Percentiles rank a stretch among this genome's conserved stretches.
phyloP scores from a whole-genome alignment of 1,284 basidiomycete genomes.

The Fomitopsis betulina region DNA sequence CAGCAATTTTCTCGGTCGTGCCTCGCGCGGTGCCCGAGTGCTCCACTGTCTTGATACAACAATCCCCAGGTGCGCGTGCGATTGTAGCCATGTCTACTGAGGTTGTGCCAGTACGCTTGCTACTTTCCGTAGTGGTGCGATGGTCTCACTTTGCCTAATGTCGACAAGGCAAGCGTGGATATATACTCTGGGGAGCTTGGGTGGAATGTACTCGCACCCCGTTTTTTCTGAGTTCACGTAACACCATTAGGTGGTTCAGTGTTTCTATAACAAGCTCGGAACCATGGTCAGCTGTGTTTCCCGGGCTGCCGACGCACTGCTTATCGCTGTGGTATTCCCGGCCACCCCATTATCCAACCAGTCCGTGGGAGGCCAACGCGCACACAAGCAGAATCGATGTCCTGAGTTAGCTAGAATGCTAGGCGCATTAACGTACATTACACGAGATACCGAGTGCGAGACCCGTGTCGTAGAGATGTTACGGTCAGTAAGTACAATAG shows the following conservation, averaged over 20 bases:
- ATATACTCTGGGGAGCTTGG: background rate
- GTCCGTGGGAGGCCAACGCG: background rate
- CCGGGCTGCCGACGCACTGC: background rate
- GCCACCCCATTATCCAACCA: background rate
- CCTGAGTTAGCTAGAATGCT: background rate
- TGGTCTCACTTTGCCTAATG: too few relatives aligned
- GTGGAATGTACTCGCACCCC: background rate
- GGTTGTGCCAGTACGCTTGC: background rate
- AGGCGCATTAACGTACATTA: background rate
- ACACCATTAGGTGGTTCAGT: background rate
- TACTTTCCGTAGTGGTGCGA: background rate
- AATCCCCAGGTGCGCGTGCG: slow-evolving; percentile 38
- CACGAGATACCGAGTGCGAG: background rate
- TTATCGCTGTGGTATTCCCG: background rate
- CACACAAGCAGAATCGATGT: background rate
- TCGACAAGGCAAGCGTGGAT: background rate
- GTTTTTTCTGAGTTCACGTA: background rate
- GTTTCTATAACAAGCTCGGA: background rate
- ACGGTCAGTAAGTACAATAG: background rate
- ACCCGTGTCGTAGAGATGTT: background rate
- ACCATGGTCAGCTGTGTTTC: background rate
- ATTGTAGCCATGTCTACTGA: slow-evolving; percentile 23
- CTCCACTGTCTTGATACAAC: slow-evolving; percentile 43
- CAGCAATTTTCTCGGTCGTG: slow-evolving; percentile 37
- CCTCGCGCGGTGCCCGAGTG: slow-evolving; percentile 46